Base-by-base conservation (phyloP, 1,139 yeast species). In the Yamadazyma atmosphaerica region DNA sequence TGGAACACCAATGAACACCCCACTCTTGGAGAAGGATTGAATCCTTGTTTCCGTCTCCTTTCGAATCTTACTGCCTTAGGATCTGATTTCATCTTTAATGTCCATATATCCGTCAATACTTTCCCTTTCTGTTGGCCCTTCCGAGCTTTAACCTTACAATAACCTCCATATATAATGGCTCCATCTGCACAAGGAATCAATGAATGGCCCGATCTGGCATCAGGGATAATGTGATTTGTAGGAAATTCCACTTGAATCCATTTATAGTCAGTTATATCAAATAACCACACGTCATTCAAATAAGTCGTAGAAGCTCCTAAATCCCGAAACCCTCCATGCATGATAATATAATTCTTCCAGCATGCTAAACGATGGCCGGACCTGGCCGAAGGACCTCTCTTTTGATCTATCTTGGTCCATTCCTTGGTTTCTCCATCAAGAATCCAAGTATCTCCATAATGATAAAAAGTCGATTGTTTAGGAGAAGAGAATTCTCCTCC, bases 401-500 rank as follows among this genome's bases (percentile, higher is more conserved):
- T 85, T 35, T 70, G 68, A 40, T 92, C 98, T 6, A 89, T 66
- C 55, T 89, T 89, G 17, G 86, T 74, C 98, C 98, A 92, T 61
- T 89, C 96, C 53, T 86, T 88, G 12, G 84, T 71, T 23, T 77
- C 81, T 1, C 90, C 78, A 54, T 92, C 98, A 44, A 92, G 67
- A 38, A 90, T 72, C 98, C 98, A 92, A 3, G 96, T 85, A 56
- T 92, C 98, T 14, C 96, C 94, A 59, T 88, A 92, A 61, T 92
- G 98, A 60, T 92, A 94, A 60, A 92, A 92, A 0, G 97, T 88
- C 36, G 89, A 82, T 61, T 92, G 98, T 55, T 90, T 92, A 2
- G 98, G 98, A 6, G 96, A 86, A 1, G 97, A 87, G 53, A 92
- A 92, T 61, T 92, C 98, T 49, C 98, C 98, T 37, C 98, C 98